Conservation (phyloP, 306 rosid genomes). For the Dalbergia oliveri region DNA sequence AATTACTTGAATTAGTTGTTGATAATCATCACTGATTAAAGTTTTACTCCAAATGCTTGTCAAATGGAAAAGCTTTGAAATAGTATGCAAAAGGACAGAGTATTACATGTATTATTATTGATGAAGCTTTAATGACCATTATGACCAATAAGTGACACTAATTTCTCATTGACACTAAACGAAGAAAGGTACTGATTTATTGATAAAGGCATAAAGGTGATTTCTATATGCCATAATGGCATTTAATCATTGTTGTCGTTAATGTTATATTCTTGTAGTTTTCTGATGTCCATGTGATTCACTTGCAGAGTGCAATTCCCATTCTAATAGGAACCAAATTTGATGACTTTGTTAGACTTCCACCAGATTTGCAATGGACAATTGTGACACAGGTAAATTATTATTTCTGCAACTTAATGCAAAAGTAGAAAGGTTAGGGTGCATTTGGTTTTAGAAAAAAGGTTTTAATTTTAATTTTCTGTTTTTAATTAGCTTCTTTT, state of each 20-base stretch:
- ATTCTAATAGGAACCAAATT: slow-evolving; percentile 92
- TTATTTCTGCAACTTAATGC: background rate
- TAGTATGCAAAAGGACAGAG: background rate
- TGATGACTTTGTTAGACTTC: slow-evolving; percentile 91
- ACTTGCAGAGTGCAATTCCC: slow-evolving; percentile 88
- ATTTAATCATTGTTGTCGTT: background rate
- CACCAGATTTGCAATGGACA: slow-evolving; percentile 96
- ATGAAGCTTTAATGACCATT: background rate
- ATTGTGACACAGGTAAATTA: slow-evolving; percentile 83
- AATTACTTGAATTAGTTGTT: slow-evolving; percentile 11
- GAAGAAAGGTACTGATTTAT: slow-evolving; percentile 31
- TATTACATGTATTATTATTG: background rate
- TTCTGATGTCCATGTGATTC: slow-evolving; percentile 14
- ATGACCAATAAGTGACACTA: background rate
- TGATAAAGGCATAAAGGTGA: slow-evolving; percentile 10
- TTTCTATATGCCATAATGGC: slow-evolving; percentile 9
- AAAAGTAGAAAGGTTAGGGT: background rate
- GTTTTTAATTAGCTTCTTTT: too few species aligned
- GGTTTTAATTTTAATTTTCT: too few species aligned
- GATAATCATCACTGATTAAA: slow-evolving; percentile 34
- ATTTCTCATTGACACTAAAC: background rate
- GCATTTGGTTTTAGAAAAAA: too few species aligned
- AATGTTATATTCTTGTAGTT: slow-evolving; percentile 27
- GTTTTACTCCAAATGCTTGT: slow-evolving; percentile 36
- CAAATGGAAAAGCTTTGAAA: slow-evolving; percentile 12